Evolutionary conservation across 805 yeast species (phyloP), one percentile per base, ranked within the genome.

Genomic region (Metschnikowia similis): DNA sequence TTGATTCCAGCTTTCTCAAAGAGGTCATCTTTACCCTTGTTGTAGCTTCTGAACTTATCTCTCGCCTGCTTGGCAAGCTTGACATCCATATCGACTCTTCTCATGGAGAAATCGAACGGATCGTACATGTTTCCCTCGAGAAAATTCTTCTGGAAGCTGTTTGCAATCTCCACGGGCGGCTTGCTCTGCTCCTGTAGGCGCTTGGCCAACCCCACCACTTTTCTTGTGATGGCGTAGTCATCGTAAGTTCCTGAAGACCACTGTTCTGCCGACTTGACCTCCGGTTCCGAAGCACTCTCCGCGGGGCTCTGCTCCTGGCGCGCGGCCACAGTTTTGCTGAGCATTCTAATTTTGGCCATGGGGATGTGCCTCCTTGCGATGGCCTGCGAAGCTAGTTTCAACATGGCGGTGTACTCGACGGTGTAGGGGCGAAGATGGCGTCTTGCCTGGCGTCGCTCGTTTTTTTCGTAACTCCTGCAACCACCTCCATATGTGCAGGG

Each of bases 51-150:
- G 41, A 50, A 53, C 38, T 76, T 68, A 53, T 70, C 70, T 48
- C 50, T 49, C 28, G 48, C 50, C 35, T 51, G 50, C 37, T 47
- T 49, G 14, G 50, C 49, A 56, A 55, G 48, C 47, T 56, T 60
- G 54, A 65, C 72, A 42, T 80, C 83, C 57, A 81, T 77, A 52
- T 76, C 72, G 35, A 80, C 59, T 56, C 78, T 80, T 41, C 84
- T 80, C 60, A 81, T 66, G 30, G 87, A 79, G 58, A 89, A 88
- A 65, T 88, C 96, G 67, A 84, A 85, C 46, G 96, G 94, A 58
- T 87, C 92, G 63, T 89, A 89, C 0, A 81, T 78, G 4, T 77
- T 69, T 43, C 80, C 81, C 4, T 69, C 68, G 13, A 65, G 70
- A 62, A 85, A 82, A 49, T 66, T 75, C 60, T 71, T 76, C 34